Percentiles rank a stretch among this genome's conserved stretches.
Evolutionary conservation across 2,329 filamentous ascomycete genomes (phyloP).

Genomic region (Fusarium concolor): DNA sequence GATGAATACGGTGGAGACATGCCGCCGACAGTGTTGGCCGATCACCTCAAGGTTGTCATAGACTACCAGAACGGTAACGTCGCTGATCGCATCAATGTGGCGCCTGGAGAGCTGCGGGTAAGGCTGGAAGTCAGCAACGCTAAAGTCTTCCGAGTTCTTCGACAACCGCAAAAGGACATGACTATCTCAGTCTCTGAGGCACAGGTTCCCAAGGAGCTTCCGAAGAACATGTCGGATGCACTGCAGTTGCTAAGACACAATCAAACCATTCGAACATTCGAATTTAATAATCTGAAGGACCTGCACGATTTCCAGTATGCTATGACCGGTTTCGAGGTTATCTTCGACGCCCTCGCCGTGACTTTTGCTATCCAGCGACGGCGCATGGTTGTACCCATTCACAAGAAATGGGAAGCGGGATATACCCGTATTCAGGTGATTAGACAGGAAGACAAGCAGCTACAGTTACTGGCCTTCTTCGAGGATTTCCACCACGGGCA

Average conservation of each 20-base stretch:
- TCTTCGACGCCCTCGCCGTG: constrained; percentile 77
- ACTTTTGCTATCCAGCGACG: constrained; percentile 85
- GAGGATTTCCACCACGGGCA: constrained; percentile 87
- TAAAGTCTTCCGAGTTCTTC: constrained; percentile 73
- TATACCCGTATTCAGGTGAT: constrained; percentile 84
- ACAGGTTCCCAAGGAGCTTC: constrained; percentile 70
- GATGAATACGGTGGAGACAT: constrained; percentile 70
- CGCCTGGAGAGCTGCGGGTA: constrained; percentile 77
- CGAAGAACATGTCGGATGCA: constrained; percentile 72
- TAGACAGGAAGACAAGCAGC: constrained; percentile 72
- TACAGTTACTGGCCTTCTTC: constrained; percentile 88
- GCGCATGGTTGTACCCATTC: constrained; percentile 90
- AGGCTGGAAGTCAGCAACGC: constrained; percentile 72
- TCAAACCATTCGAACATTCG: constrained; percentile 77
- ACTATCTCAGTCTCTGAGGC: constrained; percentile 80
- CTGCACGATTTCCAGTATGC: constrained; percentile 83
- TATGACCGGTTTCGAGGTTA: constrained; percentile 81
- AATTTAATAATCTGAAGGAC: constrained; percentile 73
- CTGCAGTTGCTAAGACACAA: constrained; percentile 67
- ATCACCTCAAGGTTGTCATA: constrained; percentile 79
- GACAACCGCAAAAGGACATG: constrained; percentile 80
- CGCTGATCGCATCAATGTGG: constrained; percentile 86
- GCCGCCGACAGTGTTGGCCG: constrained; percentile 77
- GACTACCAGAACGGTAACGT: constrained; percentile 81
- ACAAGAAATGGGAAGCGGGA: constrained; percentile 94